Base-by-base conservation (phyloP, 768 basidiomycete species). In the Suillus subluteus region DNA sequence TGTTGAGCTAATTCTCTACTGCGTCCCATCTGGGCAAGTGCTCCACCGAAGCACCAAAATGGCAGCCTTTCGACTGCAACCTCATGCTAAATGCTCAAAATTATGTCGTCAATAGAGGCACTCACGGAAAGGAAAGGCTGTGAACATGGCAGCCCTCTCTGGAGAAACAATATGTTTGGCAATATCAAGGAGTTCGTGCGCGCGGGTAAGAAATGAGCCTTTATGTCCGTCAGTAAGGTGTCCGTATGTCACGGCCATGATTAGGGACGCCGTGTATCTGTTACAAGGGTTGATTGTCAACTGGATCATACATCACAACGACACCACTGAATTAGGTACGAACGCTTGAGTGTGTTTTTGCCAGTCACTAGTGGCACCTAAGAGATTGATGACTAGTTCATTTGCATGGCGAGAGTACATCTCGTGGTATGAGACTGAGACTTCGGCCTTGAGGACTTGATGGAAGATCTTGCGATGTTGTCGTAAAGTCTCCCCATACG, bases 291-390 rank as follows among this genome's bases (percentile, higher is more conserved):
- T 46, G 44, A n/a, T 46, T 21, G 44, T 46, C 44, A 46, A n/a
- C 21, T 46, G 44, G 9, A 46, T 0, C 9, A 46, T 21, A n/a
- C 21, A 21, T 18, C 11, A 18, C 23, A 48, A 43, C 2, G 18
- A 58, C 38, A 58, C 12, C 4, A 62, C 11, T 32, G 6, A 7
- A 44, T 38, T 32, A 15, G 12, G 30, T 46, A 41, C 48, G 32
- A 54, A 65, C 66, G 13, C 71, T 64, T 58, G 71, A 65, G 65
- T 75, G 13, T 41, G 48, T 30, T 63, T 67, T 44, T 73, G 67
- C 2, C 37, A 8, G 44, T 35, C 41, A 62, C 30, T 35, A 32
- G 62, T 30, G 41, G 35, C 30, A 41, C 30, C 43, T 41, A 65
- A 37, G 4, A 65, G 40, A 65, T 46, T 21, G 7, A 54, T 12